Percentiles rank a stretch among this genome's conserved stretches.
phyloP scores from a whole-genome alignment of 352 stramenopile species.

The Phytophthora sansomeana region DNA sequence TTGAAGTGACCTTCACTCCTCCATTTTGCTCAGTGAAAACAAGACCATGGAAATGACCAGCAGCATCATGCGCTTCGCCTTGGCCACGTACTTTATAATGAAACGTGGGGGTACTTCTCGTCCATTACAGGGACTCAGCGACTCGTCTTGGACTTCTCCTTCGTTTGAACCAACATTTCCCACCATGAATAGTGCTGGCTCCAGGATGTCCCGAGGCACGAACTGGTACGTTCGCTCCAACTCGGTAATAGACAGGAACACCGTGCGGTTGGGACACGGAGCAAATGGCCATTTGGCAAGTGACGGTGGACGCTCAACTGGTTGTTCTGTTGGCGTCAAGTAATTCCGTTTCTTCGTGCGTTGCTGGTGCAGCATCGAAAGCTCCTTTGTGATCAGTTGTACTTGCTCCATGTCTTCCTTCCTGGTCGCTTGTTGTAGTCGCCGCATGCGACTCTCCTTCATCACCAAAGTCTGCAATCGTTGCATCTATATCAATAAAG shows the following conservation, averaged over 20 bases:
- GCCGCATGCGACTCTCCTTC: conserved; percentile 71
- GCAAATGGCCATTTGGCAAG: conserved; percentile 61
- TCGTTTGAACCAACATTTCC: conserved; percentile 57
- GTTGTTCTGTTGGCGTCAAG: conserved; percentile 21
- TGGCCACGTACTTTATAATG: conserved; percentile 54
- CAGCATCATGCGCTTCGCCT: too few relatives aligned
- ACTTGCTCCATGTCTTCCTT: conserved; percentile 60
- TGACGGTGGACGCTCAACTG: conserved; percentile 48
- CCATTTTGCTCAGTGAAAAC: too few relatives aligned
- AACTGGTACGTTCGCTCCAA: conserved; percentile 68
- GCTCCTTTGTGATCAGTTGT: conserved; percentile 64
- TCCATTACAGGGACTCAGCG: neutral
- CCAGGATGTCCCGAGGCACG: conserved; percentile 72
- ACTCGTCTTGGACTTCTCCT: conserved; percentile 5
- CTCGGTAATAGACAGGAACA: conserved; percentile 78
- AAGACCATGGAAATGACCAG: too few relatives aligned
- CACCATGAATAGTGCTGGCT: conserved; percentile 67
- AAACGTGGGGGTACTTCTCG: conserved; percentile 21
- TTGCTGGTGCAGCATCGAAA: conserved; percentile 40
- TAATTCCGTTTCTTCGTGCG: conserved; percentile 27
- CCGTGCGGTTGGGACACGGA: conserved; percentile 59
- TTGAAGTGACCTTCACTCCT: too few relatives aligned
- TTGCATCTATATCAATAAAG: conserved; percentile 52
- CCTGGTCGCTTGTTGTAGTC: conserved; percentile 69
- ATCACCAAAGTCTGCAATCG: conserved; percentile 62